phyloP scores from a whole-genome alignment of 805 yeast species.

The Brettanomyces anomalus region DNA sequence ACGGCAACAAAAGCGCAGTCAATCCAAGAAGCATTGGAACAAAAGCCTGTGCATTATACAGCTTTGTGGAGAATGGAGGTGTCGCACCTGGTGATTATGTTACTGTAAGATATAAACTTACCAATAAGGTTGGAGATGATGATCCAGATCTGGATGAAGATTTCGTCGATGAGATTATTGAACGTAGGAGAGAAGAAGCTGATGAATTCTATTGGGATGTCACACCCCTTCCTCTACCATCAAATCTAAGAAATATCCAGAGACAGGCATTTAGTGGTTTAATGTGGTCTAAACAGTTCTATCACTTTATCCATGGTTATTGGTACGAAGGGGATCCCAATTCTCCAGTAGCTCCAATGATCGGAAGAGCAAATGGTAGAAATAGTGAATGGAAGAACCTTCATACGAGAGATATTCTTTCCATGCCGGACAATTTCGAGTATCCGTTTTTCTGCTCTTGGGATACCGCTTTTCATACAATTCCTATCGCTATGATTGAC shows the following conservation, averaged over 20 bases:
- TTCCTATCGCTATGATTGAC: constrained; percentile 88
- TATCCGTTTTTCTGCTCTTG: constrained; percentile 95
- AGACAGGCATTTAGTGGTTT: constrained; percentile 93
- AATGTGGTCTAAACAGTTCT: constrained; percentile 89
- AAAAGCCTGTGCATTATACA: constrained; percentile 76
- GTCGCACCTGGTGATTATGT: constrained; percentile 85
- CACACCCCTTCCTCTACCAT: constrained; percentile 76
- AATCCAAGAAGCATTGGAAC: constrained; percentile 73
- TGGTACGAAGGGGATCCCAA: constrained; percentile 85
- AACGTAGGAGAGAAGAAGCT: constrained; percentile 74
- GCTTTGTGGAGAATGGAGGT: constrained; percentile 66
- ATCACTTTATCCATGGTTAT: constrained; percentile 74
- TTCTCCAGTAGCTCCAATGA: constrained; percentile 67
- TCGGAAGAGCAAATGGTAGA: constrained; percentile 77
- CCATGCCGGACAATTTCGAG: constrained; percentile 94
- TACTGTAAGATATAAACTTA: constrained; percentile 68
- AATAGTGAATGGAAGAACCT: constrained; percentile 84
- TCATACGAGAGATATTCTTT: constrained; percentile 78
- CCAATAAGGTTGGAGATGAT: constrained; percentile 23
- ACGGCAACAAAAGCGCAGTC: constrained; percentile 46
- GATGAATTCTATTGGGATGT: constrained; percentile 88
- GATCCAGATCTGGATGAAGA: constrained; percentile 53
- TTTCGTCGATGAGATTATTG: constrained; percentile 59
- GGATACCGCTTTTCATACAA: constrained; percentile 94
- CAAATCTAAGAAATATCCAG: constrained; percentile 72